Evolutionary conservation across 2,329 filamentous ascomycete genomes (phyloP), one percentile per base, ranked within the genome.

Genomic region (Arthrobotrys sinensis): DNA sequence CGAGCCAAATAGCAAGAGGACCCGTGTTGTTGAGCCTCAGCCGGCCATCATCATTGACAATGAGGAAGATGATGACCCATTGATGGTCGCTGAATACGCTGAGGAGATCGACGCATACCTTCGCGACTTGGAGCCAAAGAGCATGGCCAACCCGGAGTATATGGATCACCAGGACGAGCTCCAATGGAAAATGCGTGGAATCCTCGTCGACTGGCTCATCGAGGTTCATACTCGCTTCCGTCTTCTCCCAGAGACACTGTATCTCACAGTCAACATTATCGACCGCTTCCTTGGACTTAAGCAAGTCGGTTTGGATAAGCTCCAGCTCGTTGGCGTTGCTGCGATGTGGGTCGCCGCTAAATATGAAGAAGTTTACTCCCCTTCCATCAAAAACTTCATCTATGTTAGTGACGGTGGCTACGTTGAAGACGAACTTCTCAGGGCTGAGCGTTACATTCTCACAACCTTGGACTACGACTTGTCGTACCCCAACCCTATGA

Each of bases 301-400:
- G 87, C 92, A 97, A 36, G 96, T 99, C 53, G 93, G 97, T 86
- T 90, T 99, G 55, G 95, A 98, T 84, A 94, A 94, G 79, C 91
- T 99, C 4, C 96, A 99, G 86, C 89, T 99, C 7, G 96, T 99
- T 75, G 96, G 96, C 83, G 94, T 98, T 83, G 97, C 96, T 24
- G 96, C 95, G 85, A 98, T 99, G 96, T 98, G 98, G 87, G 97
- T 98, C 83, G 96, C 96, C 11, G 96, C 95, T 83, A 99, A 99
- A 87, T 99, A 98, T 84, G 95, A 99, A 85, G 96, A 99, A 84
- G 94, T 99, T 62, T 89, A 99, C 63, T 98, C 96, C 10, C 96
- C 96, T 53, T 95, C 98, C 82, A 94, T 99, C 45, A 91, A 92
- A 84, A 97, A 97, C 88, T 99, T 99, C 88, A 93, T 93, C 82